phyloP scores from a whole-genome alignment of 2,329 filamentous ascomycete genomes.

The Fusarium zealandicum region DNA sequence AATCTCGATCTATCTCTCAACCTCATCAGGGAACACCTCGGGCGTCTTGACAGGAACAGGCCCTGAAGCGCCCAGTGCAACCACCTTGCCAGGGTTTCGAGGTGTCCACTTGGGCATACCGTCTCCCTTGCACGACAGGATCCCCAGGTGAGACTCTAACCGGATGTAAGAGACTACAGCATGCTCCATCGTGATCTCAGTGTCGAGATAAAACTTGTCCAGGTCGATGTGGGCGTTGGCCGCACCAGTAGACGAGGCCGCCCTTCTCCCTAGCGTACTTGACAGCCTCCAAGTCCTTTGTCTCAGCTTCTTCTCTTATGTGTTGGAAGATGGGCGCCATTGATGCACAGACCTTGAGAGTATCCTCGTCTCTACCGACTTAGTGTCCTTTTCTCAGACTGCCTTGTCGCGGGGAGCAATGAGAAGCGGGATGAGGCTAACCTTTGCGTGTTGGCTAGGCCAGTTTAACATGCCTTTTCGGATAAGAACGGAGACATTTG shows the following conservation, averaged over 20 bases:
- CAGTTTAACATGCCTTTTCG: too few species aligned
- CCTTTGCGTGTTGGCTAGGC: too few species aligned
- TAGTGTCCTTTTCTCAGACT: conserved; percentile 1
- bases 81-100: background rate
- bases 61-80: conserved; percentile 5
- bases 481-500: too few species aligned
- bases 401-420: conserved; percentile 40
- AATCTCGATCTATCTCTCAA: too few species aligned
- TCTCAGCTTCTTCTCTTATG: conserved; percentile 12
- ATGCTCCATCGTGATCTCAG: too few species aligned
- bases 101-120: background rate
- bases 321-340: conserved; percentile 14
- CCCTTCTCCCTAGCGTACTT: conserved; percentile 18
- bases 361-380: conserved; percentile 12
- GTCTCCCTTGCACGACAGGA: background rate
- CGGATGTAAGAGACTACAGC: conserved; percentile 59
- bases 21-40: too few species aligned
- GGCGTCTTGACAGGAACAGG: background rate
- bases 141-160: background rate
- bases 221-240: conserved; percentile 21
- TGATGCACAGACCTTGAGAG: conserved; percentile 15
- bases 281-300: conserved; percentile 14
- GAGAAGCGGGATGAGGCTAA: conserved; percentile 40
- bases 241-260: conserved; percentile 17
- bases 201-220: too few species aligned